phyloP scores from a whole-genome alignment of 306 rosid species.

The Glycyrrhiza uralensis region DNA sequence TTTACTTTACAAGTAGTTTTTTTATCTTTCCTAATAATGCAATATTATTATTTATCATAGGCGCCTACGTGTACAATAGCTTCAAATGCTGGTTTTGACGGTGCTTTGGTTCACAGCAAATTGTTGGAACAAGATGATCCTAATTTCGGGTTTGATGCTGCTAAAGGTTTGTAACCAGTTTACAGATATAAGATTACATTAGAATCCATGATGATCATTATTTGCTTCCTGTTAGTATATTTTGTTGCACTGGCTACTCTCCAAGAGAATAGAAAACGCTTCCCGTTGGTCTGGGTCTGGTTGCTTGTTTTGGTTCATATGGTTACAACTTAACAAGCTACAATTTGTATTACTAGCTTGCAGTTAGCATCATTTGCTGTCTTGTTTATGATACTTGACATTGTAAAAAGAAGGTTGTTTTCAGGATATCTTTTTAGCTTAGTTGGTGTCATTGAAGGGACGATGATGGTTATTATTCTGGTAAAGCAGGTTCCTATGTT shows the following conservation, averaged over 20 bases:
- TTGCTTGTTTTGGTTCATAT: background rate
- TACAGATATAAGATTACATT: background rate
- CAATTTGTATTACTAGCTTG: background rate
- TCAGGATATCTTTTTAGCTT: background rate
- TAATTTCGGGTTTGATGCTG: slow-evolving; percentile 72
- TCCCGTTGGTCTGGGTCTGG: background rate
- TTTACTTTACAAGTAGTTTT: slow-evolving; percentile 14
- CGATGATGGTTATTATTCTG: slow-evolving; percentile 23
- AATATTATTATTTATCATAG: slow-evolving; percentile 40
- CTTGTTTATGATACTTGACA: background rate
- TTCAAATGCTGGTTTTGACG: slow-evolving; percentile 86
- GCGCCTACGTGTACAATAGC: slow-evolving; percentile 75
- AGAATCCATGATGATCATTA: background rate
- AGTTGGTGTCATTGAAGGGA: background rate
- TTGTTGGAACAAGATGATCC: slow-evolving; percentile 81
- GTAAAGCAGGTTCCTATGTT: slow-evolving; percentile 69
- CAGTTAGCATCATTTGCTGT: background rate
- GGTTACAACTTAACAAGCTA: background rate
- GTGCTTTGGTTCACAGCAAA: slow-evolving; percentile 67
- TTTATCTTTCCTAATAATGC: slow-evolving; percentile 21
- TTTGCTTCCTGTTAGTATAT: background rate
- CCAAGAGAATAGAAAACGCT: background rate
- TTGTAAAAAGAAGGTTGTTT: background rate
- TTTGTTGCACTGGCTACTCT: background rate
- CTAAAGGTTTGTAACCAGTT: slow-evolving; percentile 58